These are phyloP conservation scores for Russula vinacea DNA, from an alignment of 768 basidiomycete species.

Conservation along the genomic window DNA sequence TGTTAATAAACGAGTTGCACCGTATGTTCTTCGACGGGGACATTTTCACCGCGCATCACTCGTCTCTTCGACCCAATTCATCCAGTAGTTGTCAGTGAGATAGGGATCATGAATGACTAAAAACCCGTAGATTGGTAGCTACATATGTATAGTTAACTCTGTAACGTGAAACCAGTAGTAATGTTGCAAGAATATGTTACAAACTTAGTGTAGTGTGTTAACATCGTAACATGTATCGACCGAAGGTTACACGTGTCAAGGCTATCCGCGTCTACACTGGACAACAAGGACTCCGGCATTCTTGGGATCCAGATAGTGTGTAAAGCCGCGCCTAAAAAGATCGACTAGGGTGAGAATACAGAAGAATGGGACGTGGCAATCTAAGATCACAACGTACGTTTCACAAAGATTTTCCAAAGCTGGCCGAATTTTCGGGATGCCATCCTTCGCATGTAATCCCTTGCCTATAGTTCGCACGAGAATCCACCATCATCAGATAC, in stretches of 20 bases:
- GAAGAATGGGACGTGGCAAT: neutral
- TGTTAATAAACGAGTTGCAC: too few relatives aligned
- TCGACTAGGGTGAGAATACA: neutral
- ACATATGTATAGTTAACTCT: neutral
- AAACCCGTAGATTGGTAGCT: neutral
- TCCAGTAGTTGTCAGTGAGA: neutral
- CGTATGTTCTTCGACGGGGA: too few relatives aligned
- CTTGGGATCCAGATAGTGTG: slow-evolving; percentile 2
- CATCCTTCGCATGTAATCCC: slow-evolving; percentile 12
- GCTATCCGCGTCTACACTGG: neutral
- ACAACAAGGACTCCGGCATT: slow-evolving; percentile 21
- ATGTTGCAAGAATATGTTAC: neutral
- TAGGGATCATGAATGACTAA: neutral
- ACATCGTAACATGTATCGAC: neutral
- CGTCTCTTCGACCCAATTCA: too few relatives aligned
- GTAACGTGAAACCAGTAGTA: neutral
- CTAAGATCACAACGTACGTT: slow-evolving; percentile 4
- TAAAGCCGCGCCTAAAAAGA: slow-evolving; percentile 1
- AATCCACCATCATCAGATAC: neutral
- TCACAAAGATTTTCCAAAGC: slow-evolving; percentile 8
- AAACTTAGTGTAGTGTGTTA: neutral
- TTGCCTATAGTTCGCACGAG: neutral
- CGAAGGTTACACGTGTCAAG: neutral
- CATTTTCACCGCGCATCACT: too few relatives aligned
- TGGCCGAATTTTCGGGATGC: slow-evolving; percentile 17